phyloP scores from a whole-genome alignment of 345 rosid species.

The Abelmoschus esculentus region DNA sequence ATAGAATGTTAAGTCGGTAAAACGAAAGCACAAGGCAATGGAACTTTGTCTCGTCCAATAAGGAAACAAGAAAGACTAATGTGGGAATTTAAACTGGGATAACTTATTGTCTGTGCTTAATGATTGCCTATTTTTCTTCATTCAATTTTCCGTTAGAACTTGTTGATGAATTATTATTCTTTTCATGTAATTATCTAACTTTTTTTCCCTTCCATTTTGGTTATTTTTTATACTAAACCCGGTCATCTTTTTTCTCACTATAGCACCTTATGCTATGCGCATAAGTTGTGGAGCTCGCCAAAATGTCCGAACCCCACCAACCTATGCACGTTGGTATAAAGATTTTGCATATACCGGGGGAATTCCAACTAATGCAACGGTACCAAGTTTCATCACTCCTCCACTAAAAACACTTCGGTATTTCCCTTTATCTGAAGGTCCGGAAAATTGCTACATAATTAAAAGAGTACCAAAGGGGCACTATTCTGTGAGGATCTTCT shows the following conservation, averaged over 20 bases:
- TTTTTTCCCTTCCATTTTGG: not conserved
- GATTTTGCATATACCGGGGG: constrained; percentile 95
- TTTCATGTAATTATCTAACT: not conserved
- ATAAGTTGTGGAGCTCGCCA: constrained; percentile 86
- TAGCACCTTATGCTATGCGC: constrained; percentile 85
- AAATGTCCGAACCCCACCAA: constrained; percentile 53
- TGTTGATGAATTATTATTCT: constrained; percentile 2
- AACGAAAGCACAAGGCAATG: not conserved
- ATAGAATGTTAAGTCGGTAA: constrained; percentile 2
- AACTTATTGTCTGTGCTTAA: not conserved
- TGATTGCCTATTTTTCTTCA: not conserved
- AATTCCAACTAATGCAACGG: constrained; percentile 52
- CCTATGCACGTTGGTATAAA: constrained; percentile 78
- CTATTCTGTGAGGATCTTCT: constrained; percentile 76
- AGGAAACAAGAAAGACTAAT: not conserved
- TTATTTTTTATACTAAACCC: not conserved
- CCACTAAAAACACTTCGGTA: constrained; percentile 65
- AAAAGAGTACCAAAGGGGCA: constrained; percentile 65
- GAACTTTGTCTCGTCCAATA: not conserved
- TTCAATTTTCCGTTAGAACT: not conserved
- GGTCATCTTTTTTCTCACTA: constrained; percentile 4
- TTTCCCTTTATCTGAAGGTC: constrained; percentile 84
- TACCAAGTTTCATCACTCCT: constrained; percentile 54
- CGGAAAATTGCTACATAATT: constrained; percentile 78
- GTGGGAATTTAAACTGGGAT: not conserved